phyloP scores from a whole-genome alignment of 2,329 filamentous ascomycete species.

The Tolypocladium ophioglossoides region DNA sequence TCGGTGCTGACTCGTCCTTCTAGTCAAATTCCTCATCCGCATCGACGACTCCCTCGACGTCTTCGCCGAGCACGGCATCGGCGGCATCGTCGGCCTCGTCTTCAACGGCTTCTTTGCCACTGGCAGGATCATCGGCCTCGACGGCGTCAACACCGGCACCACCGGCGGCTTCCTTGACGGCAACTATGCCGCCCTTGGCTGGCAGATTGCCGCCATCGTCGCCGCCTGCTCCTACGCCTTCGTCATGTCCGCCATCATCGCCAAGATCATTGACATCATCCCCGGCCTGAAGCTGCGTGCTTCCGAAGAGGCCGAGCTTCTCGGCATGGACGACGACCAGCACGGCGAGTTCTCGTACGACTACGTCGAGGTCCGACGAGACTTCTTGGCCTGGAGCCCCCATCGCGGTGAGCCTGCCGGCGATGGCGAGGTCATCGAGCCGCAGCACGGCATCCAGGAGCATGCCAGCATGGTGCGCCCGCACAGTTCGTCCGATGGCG shows the following conservation, averaged over 20 bases:
- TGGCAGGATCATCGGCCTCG: slow-evolving; percentile 61
- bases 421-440: slow-evolving; percentile 45
- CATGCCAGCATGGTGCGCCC: slow-evolving; percentile 37
- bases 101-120: slow-evolving; percentile 66
- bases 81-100: slow-evolving; percentile 57
- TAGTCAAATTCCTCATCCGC: slow-evolving; percentile 49
- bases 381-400: slow-evolving; percentile 82
- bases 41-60: slow-evolving; percentile 66
- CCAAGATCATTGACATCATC: slow-evolving; percentile 63
- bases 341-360: slow-evolving; percentile 86
- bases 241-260: slow-evolving; percentile 61
- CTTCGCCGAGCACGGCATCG: slow-evolving; percentile 60
- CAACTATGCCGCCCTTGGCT: slow-evolving; percentile 65
- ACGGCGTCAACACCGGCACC: slow-evolving; percentile 61
- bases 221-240: slow-evolving; percentile 60
- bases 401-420: slow-evolving; percentile 54
- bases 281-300: slow-evolving; percentile 73
- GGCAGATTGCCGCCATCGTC: slow-evolving; percentile 68
- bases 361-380: slow-evolving; percentile 79
- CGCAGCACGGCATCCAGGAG: slow-evolving; percentile 62
- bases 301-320: slow-evolving; percentile 70
- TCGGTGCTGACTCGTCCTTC: slow-evolving; percentile 3
- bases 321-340: slow-evolving; percentile 85
- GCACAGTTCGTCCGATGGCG: slow-evolving; percentile 8
- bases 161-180: slow-evolving; percentile 65